Evolutionary conservation across 2,329 filamentous ascomycete species (phyloP).

Genomic region (Ceratocystis papillata): DNA sequence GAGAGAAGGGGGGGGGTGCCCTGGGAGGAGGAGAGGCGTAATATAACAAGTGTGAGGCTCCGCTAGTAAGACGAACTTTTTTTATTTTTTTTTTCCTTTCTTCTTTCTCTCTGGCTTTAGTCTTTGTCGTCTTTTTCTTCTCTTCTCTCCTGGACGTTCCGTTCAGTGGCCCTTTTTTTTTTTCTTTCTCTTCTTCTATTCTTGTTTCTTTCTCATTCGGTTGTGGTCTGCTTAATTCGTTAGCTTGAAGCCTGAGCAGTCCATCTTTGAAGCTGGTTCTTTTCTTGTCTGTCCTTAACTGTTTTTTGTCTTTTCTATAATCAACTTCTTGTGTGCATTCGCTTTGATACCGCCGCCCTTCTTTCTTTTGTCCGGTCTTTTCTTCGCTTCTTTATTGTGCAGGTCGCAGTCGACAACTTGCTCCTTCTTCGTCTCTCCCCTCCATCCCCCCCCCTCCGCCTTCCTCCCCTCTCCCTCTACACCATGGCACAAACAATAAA

Average conservation of each 20-base stretch:
- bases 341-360: not conserved
- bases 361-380: not conserved
- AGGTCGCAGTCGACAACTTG: not conserved
- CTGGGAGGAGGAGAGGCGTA: too few species aligned
- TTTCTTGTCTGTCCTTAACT: constrained; percentile 3
- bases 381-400: not conserved
- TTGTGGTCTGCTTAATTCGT: not conserved
- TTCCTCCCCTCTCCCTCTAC: too few species aligned
- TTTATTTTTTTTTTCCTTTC: not conserved
- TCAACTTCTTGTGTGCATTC: not conserved
- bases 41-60: not conserved
- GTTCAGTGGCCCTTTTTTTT: not conserved
- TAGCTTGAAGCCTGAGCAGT: not conserved
- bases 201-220: not conserved
- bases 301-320: not conserved
- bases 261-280: constrained; percentile 6
- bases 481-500: constrained; percentile 21
- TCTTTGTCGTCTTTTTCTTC: not conserved
- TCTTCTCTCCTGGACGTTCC: too few species aligned
- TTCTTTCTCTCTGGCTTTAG: not conserved
- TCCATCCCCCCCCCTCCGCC: not conserved
- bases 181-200: constrained; percentile 4
- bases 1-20: not conserved
- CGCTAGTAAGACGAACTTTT: not conserved
- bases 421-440: not conserved